These are phyloP conservation scores for Sclerotinia minor DNA, from an alignment of 2,329 filamentous ascomycete genomes.

Conservation along the genomic window DNA sequence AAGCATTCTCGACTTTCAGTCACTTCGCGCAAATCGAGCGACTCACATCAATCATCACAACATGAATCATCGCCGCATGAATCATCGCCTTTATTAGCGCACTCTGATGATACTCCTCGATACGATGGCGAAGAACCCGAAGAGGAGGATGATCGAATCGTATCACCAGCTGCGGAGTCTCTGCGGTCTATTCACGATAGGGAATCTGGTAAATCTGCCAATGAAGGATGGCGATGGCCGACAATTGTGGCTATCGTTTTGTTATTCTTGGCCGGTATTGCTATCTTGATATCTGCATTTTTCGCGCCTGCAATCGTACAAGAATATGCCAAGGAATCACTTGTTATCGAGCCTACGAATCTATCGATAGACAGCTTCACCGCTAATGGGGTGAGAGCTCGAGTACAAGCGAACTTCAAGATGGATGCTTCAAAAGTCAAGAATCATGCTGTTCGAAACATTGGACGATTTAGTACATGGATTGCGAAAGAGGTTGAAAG, in stretches of 20 bases:
- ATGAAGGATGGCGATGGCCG: slow-evolving; percentile 63
- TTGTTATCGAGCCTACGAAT: slow-evolving; percentile 78
- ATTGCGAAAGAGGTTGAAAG: slow-evolving; percentile 75
- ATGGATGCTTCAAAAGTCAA: slow-evolving; percentile 77
- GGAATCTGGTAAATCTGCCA: slow-evolving; percentile 39
- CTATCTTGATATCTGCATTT: slow-evolving; percentile 77
- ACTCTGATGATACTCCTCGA: slow-evolving; percentile 35
- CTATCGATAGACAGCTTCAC: slow-evolving; percentile 87
- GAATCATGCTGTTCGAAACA: slow-evolving; percentile 67
- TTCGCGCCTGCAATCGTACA: slow-evolving; percentile 77
- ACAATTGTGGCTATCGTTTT: slow-evolving; percentile 71
- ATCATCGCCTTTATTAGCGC: slow-evolving; percentile 42
- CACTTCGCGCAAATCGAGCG: not conserved
- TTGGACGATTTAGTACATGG: slow-evolving; percentile 79
- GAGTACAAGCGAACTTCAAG: slow-evolving; percentile 77
- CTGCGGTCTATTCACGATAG: slow-evolving; percentile 42
- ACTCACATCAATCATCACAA: slow-evolving; percentile 41
- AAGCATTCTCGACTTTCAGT: slow-evolving; percentile 19
- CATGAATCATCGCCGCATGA: slow-evolving; percentile 43
- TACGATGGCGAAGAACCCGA: slow-evolving; percentile 39
- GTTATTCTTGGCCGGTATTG: slow-evolving; percentile 61
- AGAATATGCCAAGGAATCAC: slow-evolving; percentile 81
- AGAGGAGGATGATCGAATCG: slow-evolving; percentile 28
- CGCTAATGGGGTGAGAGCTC: slow-evolving; percentile 70
- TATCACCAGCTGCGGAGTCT: slow-evolving; percentile 42